phyloP scores from a whole-genome alignment of 208 protist species.

The Lotmaria passim region DNA sequence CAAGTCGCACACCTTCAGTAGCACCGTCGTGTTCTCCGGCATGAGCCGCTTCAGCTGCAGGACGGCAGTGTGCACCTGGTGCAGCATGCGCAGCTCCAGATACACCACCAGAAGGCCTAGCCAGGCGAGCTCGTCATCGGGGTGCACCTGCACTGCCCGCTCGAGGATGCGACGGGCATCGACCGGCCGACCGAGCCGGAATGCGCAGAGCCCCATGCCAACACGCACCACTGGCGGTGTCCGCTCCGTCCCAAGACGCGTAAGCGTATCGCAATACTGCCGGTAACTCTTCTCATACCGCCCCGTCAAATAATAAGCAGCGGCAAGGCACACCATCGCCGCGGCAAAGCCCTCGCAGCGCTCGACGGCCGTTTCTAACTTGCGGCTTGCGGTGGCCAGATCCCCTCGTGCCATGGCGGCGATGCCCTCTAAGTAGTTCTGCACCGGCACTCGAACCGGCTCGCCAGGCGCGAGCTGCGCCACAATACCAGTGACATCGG shows the following conservation, averaged over 20 bases:
- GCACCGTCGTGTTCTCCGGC: conserved; percentile 75
- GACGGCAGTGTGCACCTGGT: conserved; percentile 60
- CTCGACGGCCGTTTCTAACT: conserved; percentile 67
- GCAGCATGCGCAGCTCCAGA: conserved; percentile 67
- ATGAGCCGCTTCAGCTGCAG: conserved; percentile 52
- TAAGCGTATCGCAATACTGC: conserved; percentile 74
- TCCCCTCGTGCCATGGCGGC: conserved; percentile 65
- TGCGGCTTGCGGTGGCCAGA: conserved; percentile 57
- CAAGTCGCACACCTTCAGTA: conserved; percentile 80
- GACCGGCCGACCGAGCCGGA: conserved; percentile 48
- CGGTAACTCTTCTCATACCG: conserved; percentile 78
- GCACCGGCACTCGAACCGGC: conserved; percentile 38
- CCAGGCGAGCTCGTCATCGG: conserved; percentile 80
- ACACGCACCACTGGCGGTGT: conserved; percentile 79
- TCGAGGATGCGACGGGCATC: conserved; percentile 72
- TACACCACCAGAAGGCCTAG: conserved; percentile 76
- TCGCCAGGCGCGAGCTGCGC: conserved; percentile 22
- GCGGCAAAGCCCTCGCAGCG: conserved; percentile 60
- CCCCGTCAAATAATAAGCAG: conserved; percentile 62
- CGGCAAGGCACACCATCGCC: conserved; percentile 74
- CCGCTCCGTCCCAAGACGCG: conserved; percentile 55
- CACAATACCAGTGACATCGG: conserved; percentile 26
- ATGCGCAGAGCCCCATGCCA: conserved; percentile 85
- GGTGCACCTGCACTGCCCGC: conserved; percentile 61
- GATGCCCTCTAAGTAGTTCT: conserved; percentile 78